Conservation (phyloP, 805 yeast species). For the Teunomyces tritomae region DNA sequence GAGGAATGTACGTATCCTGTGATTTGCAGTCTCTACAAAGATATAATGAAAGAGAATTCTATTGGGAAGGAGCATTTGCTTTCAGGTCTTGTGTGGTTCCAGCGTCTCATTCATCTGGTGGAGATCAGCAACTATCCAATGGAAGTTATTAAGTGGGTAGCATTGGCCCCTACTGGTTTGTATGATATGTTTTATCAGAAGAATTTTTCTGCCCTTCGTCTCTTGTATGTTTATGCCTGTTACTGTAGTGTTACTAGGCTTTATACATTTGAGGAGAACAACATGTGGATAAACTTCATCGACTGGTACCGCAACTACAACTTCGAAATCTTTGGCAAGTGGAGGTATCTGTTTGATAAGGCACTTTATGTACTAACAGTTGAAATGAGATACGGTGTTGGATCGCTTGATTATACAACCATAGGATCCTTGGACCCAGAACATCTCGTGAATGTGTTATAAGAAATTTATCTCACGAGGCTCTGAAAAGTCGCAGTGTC, state of each 20-base stretch:
- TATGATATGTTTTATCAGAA: slow-evolving; percentile 17
- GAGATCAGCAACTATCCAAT: slow-evolving; percentile 22
- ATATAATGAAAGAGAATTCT: not conserved
- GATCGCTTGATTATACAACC: not conserved
- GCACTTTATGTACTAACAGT: slow-evolving; percentile 6
- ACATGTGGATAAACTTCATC: slow-evolving; percentile 31
- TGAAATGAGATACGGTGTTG: not conserved
- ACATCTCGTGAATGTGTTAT: not conserved
- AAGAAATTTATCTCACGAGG: not conserved
- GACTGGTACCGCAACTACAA: slow-evolving; percentile 17
- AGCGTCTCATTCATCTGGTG: slow-evolving; percentile 12
- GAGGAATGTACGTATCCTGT: slow-evolving; percentile 1
- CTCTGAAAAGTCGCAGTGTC: too few species aligned
- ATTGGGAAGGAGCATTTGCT: slow-evolving; percentile 3
- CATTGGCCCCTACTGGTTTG: slow-evolving; percentile 15
- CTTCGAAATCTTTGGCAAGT: slow-evolving; percentile 9
- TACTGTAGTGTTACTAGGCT: slow-evolving; percentile 20
- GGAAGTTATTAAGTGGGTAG: slow-evolving; percentile 29
- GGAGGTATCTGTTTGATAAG: slow-evolving; percentile 14
- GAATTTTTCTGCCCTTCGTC: slow-evolving; percentile 23
- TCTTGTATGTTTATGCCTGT: slow-evolving; percentile 22
- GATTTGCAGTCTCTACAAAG: not conserved
- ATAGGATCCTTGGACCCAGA: not conserved
- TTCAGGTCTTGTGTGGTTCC: slow-evolving; percentile 12
- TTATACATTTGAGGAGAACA: slow-evolving; percentile 12